These are phyloP conservation scores for Phytophthora cajani DNA, from an alignment of 352 stramenopile genomes.

Conservation along the genomic window DNA sequence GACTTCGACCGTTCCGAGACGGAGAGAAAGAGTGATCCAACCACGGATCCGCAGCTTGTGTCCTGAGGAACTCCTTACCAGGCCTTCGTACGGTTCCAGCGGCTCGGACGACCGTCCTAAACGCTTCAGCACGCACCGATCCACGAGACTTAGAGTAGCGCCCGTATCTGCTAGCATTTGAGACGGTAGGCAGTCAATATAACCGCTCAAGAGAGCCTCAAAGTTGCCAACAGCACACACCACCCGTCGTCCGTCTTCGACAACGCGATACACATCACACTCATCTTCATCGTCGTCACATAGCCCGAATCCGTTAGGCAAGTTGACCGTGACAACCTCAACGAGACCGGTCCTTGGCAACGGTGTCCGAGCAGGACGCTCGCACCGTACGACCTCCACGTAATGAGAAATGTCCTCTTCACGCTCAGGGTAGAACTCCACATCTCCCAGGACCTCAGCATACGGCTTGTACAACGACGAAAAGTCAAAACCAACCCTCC, in stretches of 20 bases:
- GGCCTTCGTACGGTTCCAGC: neutral
- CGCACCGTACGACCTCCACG: neutral
- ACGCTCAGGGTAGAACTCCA: neutral
- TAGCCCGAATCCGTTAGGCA: neutral
- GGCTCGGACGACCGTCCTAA: neutral
- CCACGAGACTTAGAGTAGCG: no score
- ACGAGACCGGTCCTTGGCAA: no score
- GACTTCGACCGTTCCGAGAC: neutral
- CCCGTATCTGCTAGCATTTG: no score
- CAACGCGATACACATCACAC: no score
- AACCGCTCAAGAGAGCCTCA: no score
- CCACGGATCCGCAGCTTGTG: neutral
- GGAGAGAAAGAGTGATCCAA: neutral
- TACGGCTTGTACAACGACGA: constrained; percentile 3
- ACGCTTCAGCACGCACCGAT: neutral
- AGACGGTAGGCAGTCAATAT: no score
- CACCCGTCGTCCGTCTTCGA: neutral
- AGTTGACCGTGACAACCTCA: no score
- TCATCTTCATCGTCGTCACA: neutral
- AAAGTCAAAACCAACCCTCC: neutral
- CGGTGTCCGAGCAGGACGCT: neutral
- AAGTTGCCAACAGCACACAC: no score
- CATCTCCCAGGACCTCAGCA: neutral
- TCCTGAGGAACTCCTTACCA: neutral
- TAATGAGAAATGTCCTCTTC: constrained; percentile 5